phyloP scores from a whole-genome alignment of 345 rosid genomes.

The Punica granatum region DNA sequence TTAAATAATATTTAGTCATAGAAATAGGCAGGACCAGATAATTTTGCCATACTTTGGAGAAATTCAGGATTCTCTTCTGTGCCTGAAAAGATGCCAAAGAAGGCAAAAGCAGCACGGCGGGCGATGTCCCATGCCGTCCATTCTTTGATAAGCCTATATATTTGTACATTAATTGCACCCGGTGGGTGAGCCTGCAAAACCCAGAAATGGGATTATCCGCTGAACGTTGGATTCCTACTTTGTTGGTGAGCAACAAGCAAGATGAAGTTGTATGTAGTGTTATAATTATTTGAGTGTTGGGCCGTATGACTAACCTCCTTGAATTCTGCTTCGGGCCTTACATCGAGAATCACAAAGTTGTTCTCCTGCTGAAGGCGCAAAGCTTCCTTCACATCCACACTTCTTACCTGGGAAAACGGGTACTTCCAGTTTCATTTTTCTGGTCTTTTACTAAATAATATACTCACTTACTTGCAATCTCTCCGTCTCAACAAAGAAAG shows the following conservation, averaged over 20 bases:
- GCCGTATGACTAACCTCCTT: slow-evolving; percentile 51
- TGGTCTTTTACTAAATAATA: not conserved
- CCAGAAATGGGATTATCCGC: not conserved
- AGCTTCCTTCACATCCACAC: slow-evolving; percentile 97
- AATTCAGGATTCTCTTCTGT: slow-evolving; percentile 98
- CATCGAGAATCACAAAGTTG: slow-evolving; percentile 94
- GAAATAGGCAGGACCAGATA: slow-evolving; percentile 6
- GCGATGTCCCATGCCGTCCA: slow-evolving; percentile 99
- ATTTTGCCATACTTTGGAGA: slow-evolving; percentile 36
- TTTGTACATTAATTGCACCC: slow-evolving; percentile 84
- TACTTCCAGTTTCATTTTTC: not conserved
- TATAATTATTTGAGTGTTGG: not conserved
- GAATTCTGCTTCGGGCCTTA: slow-evolving; percentile 88
- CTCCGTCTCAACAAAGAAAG: no score
- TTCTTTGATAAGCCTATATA: slow-evolving; percentile 89
- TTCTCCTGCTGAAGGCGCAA: slow-evolving; percentile 88
- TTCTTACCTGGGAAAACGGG: slow-evolving; percentile 50
- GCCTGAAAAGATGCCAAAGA: slow-evolving; percentile 93
- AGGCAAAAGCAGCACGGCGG: slow-evolving; percentile 91
- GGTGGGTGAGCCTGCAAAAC: slow-evolving; percentile 64
- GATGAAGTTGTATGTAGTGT: not conserved
- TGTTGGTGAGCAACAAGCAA: not conserved
- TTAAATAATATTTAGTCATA: not conserved
- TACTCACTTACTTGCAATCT: not conserved
- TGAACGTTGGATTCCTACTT: not conserved